These are phyloP conservation scores for Flaveria sonorensis DNA, from an alignment of 129 eudicot species.

Conservation along the genomic window DNA sequence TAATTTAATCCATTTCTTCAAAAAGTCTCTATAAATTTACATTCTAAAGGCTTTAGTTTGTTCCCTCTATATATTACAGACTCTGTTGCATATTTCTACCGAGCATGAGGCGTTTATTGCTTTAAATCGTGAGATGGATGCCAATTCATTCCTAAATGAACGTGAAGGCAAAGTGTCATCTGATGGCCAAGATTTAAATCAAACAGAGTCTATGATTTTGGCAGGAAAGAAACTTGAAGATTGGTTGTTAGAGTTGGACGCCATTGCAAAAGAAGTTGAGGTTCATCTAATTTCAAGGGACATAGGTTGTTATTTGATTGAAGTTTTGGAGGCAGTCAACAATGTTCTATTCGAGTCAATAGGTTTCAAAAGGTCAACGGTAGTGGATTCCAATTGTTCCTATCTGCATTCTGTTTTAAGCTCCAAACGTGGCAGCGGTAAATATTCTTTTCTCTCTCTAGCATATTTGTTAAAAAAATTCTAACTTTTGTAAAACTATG, in stretches of 20 bases:
- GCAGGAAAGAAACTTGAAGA: conserved; percentile 55
- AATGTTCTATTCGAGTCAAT: conserved; percentile 59
- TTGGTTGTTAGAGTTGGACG: conserved; percentile 70
- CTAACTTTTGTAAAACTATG: not conserved
- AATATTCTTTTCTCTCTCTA: not conserved
- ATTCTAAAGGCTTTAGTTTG: conserved; percentile 3
- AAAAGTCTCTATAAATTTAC: not conserved
- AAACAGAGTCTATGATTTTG: conserved; percentile 52
- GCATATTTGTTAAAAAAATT: not conserved
- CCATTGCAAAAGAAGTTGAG: conserved; percentile 69
- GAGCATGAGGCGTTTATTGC: conserved; percentile 78
- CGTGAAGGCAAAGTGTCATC: conserved; percentile 33
- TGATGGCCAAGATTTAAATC: conserved; percentile 38
- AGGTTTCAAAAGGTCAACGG: conserved; percentile 64
- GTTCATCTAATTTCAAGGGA: conserved; percentile 72
- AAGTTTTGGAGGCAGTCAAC: conserved; percentile 81
- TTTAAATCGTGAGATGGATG: conserved; percentile 63
- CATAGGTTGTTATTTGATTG: conserved; percentile 72
- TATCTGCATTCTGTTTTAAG: conserved; percentile 70
- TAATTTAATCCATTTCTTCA: not conserved
- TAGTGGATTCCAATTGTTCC: conserved; percentile 68
- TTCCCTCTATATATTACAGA: conserved; percentile 35
- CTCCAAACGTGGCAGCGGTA: conserved; percentile 72
- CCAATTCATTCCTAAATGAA: conserved; percentile 49
- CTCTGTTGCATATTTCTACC: conserved; percentile 69